phyloP scores from a whole-genome alignment of 2,329 filamentous ascomycete genomes.

The Nigrospora sphaerica region DNA sequence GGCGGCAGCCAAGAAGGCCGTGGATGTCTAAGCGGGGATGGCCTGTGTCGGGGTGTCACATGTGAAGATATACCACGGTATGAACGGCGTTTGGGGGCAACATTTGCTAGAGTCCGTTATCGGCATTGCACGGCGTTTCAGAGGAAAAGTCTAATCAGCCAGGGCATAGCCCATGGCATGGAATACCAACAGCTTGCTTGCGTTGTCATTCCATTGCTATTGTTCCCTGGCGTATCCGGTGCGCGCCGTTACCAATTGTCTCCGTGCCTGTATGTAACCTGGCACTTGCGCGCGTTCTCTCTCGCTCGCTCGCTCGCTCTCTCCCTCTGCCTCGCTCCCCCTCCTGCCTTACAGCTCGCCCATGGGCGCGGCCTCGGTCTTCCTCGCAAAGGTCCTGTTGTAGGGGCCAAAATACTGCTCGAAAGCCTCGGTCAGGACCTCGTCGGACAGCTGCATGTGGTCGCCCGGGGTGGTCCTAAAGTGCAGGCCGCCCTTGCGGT shows the following conservation, averaged over 20 bases:
- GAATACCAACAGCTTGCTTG: neutral
- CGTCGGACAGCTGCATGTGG: slow-evolving; percentile 74
- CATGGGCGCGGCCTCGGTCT: slow-evolving; percentile 10
- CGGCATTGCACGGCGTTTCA: slow-evolving; percentile 7
- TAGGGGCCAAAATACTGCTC: slow-evolving; percentile 56
- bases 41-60: slow-evolving; percentile 2
- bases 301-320: neutral
- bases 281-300: neutral
- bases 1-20: slow-evolving; percentile 44
- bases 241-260: neutral
- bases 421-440: slow-evolving; percentile 61
- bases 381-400: slow-evolving; percentile 28
- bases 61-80: too few species aligned
- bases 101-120: neutral
- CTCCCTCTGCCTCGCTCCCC: neutral
- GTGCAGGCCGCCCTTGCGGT: slow-evolving; percentile 69
- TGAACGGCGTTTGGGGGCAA: slow-evolving; percentile 2
- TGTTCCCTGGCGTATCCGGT: neutral
- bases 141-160: slow-evolving; percentile 1
- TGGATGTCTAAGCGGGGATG: slow-evolving; percentile 30
- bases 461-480: slow-evolving; percentile 68
- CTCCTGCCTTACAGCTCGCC: slow-evolving; percentile 28
- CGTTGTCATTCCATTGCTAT: neutral
- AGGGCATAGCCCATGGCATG: neutral
- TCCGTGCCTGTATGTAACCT: too few species aligned